These are phyloP conservation scores for Trichoderma orchidacearum DNA, from an alignment of 495 filamentous ascomycete genomes.

Conservation along the genomic window DNA sequence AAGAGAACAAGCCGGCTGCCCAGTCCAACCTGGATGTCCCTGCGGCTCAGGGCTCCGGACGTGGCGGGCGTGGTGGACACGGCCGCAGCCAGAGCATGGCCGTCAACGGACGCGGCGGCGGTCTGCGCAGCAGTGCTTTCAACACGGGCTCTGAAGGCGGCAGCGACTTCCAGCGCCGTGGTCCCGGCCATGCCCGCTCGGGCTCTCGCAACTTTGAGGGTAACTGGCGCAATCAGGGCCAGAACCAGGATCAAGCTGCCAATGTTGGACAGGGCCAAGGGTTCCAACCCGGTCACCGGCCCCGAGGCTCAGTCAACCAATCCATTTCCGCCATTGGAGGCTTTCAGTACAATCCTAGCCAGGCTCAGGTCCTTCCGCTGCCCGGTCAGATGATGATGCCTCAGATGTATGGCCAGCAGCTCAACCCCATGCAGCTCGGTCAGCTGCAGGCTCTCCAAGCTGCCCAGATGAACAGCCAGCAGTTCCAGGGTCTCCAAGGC, in stretches of 20 bases:
- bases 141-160: slow-evolving; percentile 19
- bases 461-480: slow-evolving; percentile 70
- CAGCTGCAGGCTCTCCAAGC: slow-evolving; percentile 88
- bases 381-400: slow-evolving; percentile 67
- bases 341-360: slow-evolving; percentile 79
- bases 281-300: slow-evolving; percentile 89
- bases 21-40: slow-evolving; percentile 31
- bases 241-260: slow-evolving; percentile 41
- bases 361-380: slow-evolving; percentile 80
- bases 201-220: slow-evolving; percentile 89
- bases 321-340: slow-evolving; percentile 72
- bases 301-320: slow-evolving; percentile 72
- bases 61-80: slow-evolving; percentile 37
- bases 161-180: slow-evolving; percentile 56
- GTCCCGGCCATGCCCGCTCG: slow-evolving; percentile 64
- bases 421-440: slow-evolving; percentile 78
- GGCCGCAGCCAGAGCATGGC: slow-evolving; percentile 52
- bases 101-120: slow-evolving; percentile 37
- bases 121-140: slow-evolving; percentile 25
- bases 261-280: slow-evolving; percentile 48
- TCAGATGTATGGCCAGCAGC: slow-evolving; percentile 72
- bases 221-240: slow-evolving; percentile 90
- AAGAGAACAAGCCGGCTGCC: slow-evolving; percentile 31
- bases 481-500: slow-evolving; percentile 49
- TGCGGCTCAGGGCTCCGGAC: slow-evolving; percentile 32